These are phyloP conservation scores for Phalaenopsis hybrid DNA, from an alignment of 116 monocot species.

Conservation along the genomic window DNA sequence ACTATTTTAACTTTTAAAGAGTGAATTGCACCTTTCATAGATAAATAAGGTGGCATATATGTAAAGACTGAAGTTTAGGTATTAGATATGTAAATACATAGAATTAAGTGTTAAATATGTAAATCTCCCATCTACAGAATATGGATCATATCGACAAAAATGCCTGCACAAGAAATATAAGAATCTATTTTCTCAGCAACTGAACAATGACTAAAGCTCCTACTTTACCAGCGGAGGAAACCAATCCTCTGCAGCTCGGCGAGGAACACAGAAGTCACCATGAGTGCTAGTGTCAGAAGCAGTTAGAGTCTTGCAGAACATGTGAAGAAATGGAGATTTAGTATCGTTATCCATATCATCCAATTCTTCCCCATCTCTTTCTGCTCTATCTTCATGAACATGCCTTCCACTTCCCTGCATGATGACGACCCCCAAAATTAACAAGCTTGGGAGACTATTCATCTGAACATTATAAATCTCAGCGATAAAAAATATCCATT, in stretches of 20 bases:
- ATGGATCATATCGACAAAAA: neutral
- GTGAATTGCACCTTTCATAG: too few relatives aligned
- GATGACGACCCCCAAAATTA: neutral
- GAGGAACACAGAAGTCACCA: slow-evolving; percentile 95
- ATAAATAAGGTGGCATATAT: neutral
- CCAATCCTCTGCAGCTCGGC: slow-evolving; percentile 89
- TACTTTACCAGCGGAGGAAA: slow-evolving; percentile 71
- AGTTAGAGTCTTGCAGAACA: slow-evolving; percentile 98
- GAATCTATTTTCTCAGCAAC: neutral
- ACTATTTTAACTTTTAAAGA: too few relatives aligned
- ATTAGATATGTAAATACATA: neutral
- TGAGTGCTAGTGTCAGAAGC: slow-evolving; percentile 94
- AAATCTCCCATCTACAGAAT: too few relatives aligned
- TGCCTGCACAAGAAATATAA: neutral
- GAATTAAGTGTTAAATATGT: too few relatives aligned
- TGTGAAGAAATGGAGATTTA: slow-evolving; percentile 43
- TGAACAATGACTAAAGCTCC: neutral
- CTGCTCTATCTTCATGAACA: slow-evolving; percentile 2
- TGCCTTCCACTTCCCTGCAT: neutral
- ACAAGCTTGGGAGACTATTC: neutral
- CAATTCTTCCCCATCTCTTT: slow-evolving; percentile 17
- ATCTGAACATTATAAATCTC: neutral
- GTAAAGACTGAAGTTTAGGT: neutral
- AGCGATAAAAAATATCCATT: neutral
- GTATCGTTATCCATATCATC: slow-evolving; percentile 20